Percentiles rank a stretch among this genome's conserved stretches.
These are phyloP conservation scores for Fusarium nurragi DNA, from an alignment of 2,329 filamentous ascomycete species.

Conservation along the genomic window DNA sequence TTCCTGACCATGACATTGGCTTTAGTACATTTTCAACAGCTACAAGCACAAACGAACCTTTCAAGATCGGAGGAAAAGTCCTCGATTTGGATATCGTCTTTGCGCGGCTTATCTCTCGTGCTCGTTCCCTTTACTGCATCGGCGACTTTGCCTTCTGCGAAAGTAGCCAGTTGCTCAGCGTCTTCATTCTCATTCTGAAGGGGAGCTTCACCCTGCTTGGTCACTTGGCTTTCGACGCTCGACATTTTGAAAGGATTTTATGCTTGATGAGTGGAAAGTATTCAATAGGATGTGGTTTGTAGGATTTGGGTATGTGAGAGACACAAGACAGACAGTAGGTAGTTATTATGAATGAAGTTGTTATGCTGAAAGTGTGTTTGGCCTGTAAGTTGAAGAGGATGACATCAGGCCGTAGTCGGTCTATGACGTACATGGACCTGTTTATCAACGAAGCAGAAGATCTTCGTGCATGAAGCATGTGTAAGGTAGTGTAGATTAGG, in stretches of 20 bases:
- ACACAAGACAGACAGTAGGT: neutral
- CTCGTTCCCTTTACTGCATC: conserved; percentile 29
- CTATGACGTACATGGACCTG: conserved; percentile 26
- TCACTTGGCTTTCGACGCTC: conserved; percentile 16
- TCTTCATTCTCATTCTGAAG: conserved; percentile 37
- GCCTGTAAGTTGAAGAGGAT: conserved; percentile 3
- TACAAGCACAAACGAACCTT: conserved; percentile 5
- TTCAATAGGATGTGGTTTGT: neutral
- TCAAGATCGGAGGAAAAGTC: conserved; percentile 34
- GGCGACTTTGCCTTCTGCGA: conserved; percentile 37
- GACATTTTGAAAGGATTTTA: conserved; percentile 4
- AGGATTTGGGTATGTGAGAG: neutral
- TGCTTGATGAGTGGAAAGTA: neutral
- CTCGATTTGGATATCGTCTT: conserved; percentile 33
- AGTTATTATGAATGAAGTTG: neutral
- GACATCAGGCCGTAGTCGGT: conserved; percentile 23
- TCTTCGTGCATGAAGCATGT: conserved; percentile 9
- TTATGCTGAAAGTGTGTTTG: neutral
- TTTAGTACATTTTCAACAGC: neutral
- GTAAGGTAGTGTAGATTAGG: neutral
- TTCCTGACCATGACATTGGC: conserved; percentile 23
- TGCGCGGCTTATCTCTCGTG: conserved; percentile 27
- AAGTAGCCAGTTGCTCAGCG: conserved; percentile 34
- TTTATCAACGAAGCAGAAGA: conserved; percentile 1
- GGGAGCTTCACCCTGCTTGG: conserved; percentile 8